Percentiles rank a stretch among this genome's conserved stretches.
phyloP scores from a whole-genome alignment of 148 eudicot species.

The Heliamphora exappendiculata region DNA sequence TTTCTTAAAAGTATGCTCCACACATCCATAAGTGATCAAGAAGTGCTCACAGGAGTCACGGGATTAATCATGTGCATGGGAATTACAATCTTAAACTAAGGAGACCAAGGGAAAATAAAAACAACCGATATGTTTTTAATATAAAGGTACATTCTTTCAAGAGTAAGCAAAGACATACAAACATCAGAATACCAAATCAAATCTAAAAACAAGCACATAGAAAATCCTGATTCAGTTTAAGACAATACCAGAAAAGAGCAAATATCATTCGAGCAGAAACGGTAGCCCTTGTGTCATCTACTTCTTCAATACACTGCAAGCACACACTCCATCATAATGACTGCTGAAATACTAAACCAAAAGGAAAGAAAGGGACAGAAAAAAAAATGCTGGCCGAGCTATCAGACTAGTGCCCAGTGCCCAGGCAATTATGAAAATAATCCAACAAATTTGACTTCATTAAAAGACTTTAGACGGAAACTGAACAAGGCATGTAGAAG shows the following conservation, averaged over 20 bases:
- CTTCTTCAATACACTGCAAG: conserved; percentile 60
- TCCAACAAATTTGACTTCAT: too few species aligned
- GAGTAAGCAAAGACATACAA: neutral
- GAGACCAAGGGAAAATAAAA: neutral
- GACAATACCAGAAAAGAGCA: neutral
- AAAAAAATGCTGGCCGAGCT: neutral
- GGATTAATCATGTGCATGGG: neutral
- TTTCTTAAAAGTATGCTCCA: neutral
- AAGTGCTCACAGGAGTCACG: neutral
- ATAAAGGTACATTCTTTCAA: neutral
- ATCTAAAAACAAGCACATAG: neutral
- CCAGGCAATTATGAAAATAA: neutral
- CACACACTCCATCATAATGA: conserved; percentile 11
- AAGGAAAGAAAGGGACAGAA: neutral
- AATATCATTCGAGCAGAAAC: neutral
- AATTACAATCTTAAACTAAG: neutral
- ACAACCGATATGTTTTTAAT: neutral
- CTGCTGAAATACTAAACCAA: neutral
- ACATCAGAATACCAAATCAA: neutral
- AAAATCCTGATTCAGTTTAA: neutral
- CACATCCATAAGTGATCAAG: too few species aligned
- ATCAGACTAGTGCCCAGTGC: too few species aligned
- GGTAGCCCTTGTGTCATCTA: neutral
- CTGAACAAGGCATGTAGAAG: neutral
- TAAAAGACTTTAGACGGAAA: neutral